Percentiles rank a stretch among this genome's conserved stretches.
Conservation (phyloP, 139 green algal genomes). For the Dunaliella primolecta region DNA sequence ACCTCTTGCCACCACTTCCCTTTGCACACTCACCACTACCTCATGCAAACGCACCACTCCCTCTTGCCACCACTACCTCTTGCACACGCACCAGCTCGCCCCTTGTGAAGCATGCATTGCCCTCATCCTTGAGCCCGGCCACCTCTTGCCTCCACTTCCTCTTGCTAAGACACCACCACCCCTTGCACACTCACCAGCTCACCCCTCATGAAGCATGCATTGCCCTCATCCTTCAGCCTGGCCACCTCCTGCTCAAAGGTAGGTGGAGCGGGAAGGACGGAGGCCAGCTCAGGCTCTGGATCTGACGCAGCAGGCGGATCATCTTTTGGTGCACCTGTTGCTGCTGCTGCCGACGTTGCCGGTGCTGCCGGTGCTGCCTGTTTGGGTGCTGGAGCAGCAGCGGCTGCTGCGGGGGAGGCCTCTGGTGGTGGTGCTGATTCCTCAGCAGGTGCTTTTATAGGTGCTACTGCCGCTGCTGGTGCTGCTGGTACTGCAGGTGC, state of each 20-base stretch:
- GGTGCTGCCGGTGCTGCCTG: background rate
- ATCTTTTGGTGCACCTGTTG: background rate
- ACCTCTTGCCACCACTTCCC: too few species aligned
- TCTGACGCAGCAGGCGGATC: background rate
- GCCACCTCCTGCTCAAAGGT: constrained; percentile 11
- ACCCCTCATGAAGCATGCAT: constrained; percentile 8
- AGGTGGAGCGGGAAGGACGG: background rate
- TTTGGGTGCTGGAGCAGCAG: background rate
- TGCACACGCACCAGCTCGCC: too few species aligned
- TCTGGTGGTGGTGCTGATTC: background rate
- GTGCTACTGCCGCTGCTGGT: background rate
- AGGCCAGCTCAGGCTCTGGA: background rate
- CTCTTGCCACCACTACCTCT: too few species aligned
- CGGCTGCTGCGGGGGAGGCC: background rate
- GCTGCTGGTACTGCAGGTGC: background rate
- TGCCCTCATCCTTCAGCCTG: constrained; percentile 25
- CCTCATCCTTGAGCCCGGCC: too few species aligned
- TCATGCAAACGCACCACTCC: too few species aligned
- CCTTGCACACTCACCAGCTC: constrained; percentile 8
- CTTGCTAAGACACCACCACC: too few species aligned
- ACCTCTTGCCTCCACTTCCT: too few species aligned
- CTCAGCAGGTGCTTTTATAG: background rate
- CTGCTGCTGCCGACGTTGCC: background rate
- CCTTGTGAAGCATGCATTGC: too few species aligned
- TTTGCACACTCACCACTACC: too few species aligned